Evolutionary conservation across 2,329 filamentous ascomycete genomes (phyloP), one percentile per base, ranked within the genome.

Genomic region (Boeremia exigua): DNA sequence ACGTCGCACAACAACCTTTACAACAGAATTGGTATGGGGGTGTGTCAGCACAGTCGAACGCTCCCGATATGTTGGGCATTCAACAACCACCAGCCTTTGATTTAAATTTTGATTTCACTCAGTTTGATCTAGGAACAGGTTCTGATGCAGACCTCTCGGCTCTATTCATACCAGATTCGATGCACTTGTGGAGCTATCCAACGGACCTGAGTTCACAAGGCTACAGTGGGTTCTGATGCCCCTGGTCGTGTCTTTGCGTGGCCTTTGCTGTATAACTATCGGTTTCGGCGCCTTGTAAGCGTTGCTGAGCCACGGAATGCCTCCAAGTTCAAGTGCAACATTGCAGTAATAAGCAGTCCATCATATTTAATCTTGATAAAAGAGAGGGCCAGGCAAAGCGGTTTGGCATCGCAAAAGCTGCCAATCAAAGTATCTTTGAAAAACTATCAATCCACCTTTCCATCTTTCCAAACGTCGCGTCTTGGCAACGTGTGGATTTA

Each of bases 71-170:
- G 53, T 64, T 66, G 54, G 66, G 64, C n/a, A 59, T 73, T n/a
- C 59, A 61, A 4, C 65, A 65, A 33, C 65, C 63, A 33, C 65
- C 63, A 4, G 61, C 59, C 12, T 73, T 74, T 36, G 72, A 75
- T 44, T 59, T 69, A 6, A 74, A 70, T 47, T 74, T 75, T 28
- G 72, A 75, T 38, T 74, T 74, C 42, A 72, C 71, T 3, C 69
- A 71, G 15, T 75, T 75, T 14, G 72, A 75, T 52, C 55, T 75
- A 14, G 68, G 70, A 12, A 72, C 69, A 6, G 71, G 72, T 8
- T 72, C 70, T 14, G 72, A 75, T 56, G 71, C 71, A 4, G 72
- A 75, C 49, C 48, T 75, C 14, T 71, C 69, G 8, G 72, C 72
- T 1, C 54, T 74, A 8, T 75, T 75, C 46, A 72, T 75, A 32